A percentile compares a stretch with the other conserved stretches of the same genome.
phyloP scores from a whole-genome alignment of 1,284 basidiomycete species.

The Athelia sp. region DNA sequence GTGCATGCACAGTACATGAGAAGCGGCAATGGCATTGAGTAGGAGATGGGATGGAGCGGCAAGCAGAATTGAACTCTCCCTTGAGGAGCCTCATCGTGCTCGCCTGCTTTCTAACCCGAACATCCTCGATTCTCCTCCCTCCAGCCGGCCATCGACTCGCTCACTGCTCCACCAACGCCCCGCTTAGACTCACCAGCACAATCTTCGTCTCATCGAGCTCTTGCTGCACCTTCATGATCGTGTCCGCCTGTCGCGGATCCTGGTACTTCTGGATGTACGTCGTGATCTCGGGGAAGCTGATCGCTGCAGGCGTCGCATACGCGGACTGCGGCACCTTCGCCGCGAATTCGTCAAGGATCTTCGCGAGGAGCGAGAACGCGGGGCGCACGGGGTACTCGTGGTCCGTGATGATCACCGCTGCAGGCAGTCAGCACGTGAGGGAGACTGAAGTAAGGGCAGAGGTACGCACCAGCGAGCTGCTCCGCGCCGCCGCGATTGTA shows the following conservation, averaged over 20 bases:
- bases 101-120: too few species aligned
- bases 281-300: slow-evolving; percentile 70
- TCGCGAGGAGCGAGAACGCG: slow-evolving; percentile 93
- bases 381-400: slow-evolving; percentile 96
- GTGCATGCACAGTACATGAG: background rate
- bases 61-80: too few species aligned
- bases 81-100: too few species aligned
- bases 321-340: slow-evolving; percentile 64
- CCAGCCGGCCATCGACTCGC: too few species aligned
- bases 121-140: too few species aligned
- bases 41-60: too few species aligned
- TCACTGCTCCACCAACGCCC: too few species aligned
- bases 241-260: slow-evolving; percentile 96
- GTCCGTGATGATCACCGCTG: slow-evolving; percentile 92
- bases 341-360: slow-evolving; percentile 91
- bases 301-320: slow-evolving; percentile 56
- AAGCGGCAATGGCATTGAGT: too few species aligned
- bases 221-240: slow-evolving; percentile 98
- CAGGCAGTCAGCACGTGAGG: slow-evolving; percentile 6
- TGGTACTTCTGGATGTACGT: slow-evolving; percentile 92
- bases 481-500: slow-evolving; percentile 82
- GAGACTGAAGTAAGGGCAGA: background rate
- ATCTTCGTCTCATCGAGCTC: slow-evolving; percentile 99
- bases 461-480: slow-evolving; percentile 69
- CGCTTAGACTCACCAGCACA: slow-evolving; percentile 81